Evolutionary conservation across 139 green algal genomes (phyloP), one percentile per base, ranked within the genome.

Genomic region (Bryopsis sp.): DNA sequence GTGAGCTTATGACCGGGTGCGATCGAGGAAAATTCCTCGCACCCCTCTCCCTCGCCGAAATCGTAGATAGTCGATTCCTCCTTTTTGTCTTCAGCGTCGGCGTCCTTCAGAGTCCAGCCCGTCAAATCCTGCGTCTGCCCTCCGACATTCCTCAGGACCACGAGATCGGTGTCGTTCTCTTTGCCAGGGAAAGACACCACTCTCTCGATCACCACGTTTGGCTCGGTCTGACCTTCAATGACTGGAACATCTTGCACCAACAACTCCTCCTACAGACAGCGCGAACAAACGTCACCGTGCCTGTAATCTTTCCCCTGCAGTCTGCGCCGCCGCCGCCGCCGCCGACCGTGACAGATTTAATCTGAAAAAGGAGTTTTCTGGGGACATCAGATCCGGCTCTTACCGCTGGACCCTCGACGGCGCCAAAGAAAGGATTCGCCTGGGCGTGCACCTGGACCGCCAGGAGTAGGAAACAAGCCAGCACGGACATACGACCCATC

Each of bases 91-190:
- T 19, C 11, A 26, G 24, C 54, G 11, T 50, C 11, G 19, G 22
- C 32, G 37, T 50, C 74, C 6, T 60, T 66, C 1, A 85, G 74
- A 36, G 64, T 58, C 73, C 74, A 84, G 46, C 80, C 74, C 0
- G 71, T 81, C 22, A 86, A 70, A 68, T 83, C 78, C 39, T 72
- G 77, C 7, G 68, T 76, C 68, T 85, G 70, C 8, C 68, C 77
- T 31, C 79, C 79, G 0, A 69, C 50, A 68, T 85, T 85, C 48
- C 79, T 68, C 33, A 85, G 74, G 43, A 73, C 54, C 19, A 63
- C n/a, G 19, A 32, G 24, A 19, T 63, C 54, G 19, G 54, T 63
- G 19, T 8, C 54, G 54, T 63, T 63, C 24, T 36, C 54, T 31
- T 63, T 31, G 7, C 7, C 19, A 32, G 54, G 54, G 19, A 63